Base-by-base conservation (phyloP, 2,329 filamentous ascomycete genomes). In the Aspergillus puulaauensis region DNA sequence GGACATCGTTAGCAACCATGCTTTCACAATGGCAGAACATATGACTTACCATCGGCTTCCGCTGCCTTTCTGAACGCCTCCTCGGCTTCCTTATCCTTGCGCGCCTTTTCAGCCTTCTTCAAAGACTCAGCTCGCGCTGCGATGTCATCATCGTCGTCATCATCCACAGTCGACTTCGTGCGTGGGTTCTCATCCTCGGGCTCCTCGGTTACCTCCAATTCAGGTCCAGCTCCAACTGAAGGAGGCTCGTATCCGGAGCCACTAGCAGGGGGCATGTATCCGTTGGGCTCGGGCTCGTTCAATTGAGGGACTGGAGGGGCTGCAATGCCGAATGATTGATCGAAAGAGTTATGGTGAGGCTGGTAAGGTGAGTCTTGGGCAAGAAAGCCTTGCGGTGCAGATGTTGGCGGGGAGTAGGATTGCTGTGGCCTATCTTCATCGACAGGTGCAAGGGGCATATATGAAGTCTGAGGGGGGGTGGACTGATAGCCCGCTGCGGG, bases 11-110 rank as follows among this genome's bases (percentile, higher is more conserved):
- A 87, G 85, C 84, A 76, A 50, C 31, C 33, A 57, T 23, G 6
- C 6, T 49, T 21, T 15, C 27, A 44, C 27, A 14, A 55, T 52
- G 6, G 39, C 19, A 27, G 12, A 12, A 17, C 17, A 52, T 4
- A 56, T 5, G 15, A 64, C 77, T 70, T 77, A 82, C 80, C 84
- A 73, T 88, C 84, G 59, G 81, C 83, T 77, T 86, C 92, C 0
- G 91, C 93, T 24, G 90, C 91, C 73, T 88, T 91, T 55, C 87
- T 85, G 80, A 97, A 91, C 72, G 91, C 87, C 67, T 96, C 93
- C 57, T 91, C 89, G 48, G 93, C 92, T 72, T 91, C 89, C 23
- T 85, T 83, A 67, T 96, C 90, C 67, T 86, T 88, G 12, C 89
- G 87, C 40, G 83, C 77, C 71, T 88, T 82, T 71, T 89, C 88